These are phyloP conservation scores for Chlamydomonas sphaeroides DNA, from an alignment of 139 green algal genomes.

Conservation along the genomic window DNA sequence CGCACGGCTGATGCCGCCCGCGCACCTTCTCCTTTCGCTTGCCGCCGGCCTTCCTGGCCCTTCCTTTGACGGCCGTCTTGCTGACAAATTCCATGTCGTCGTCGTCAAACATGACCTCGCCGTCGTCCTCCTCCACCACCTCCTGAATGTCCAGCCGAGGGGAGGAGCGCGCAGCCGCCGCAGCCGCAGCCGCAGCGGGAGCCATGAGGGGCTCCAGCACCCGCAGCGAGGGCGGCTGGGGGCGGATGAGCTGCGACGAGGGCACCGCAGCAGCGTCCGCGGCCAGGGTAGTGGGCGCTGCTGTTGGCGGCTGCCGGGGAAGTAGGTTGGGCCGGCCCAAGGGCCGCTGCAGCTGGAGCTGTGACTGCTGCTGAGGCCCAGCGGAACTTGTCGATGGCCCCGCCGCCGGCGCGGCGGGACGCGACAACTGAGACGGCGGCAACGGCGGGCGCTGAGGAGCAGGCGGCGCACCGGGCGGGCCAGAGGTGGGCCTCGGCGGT, in stretches of 20 bases:
- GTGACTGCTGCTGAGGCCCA: too few relatives aligned
- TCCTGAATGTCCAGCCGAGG: conserved; percentile 13
- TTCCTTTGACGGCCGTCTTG: conserved; percentile 38
- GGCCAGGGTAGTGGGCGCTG: conserved; percentile 13
- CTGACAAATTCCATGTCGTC: conserved; percentile 51
- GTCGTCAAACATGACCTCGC: conserved; percentile 27
- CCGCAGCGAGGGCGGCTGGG: conserved; percentile 47
- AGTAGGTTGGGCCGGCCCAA: not conserved
- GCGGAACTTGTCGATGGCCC: not conserved
- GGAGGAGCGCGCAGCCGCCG: not conserved
- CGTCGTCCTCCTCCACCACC: conserved; percentile 46
- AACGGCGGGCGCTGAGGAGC: not conserved
- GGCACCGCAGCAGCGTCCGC: not conserved
- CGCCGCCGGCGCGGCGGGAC: not conserved
- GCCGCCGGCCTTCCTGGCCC: conserved; percentile 41
- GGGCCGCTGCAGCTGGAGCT: not conserved
- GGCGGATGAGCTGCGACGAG: not conserved
- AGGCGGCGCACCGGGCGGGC: too few relatives aligned
- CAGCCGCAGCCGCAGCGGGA: not conserved
- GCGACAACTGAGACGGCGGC: too few relatives aligned
- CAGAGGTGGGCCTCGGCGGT: not conserved
- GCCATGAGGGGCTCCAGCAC: conserved; percentile 53
- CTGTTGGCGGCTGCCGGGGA: not conserved
- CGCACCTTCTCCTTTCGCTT: conserved; percentile 37
- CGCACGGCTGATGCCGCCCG: too few relatives aligned